These are phyloP conservation scores for Penicillium polonicum DNA, from an alignment of 2,329 filamentous ascomycete genomes.

Conservation along the genomic window DNA sequence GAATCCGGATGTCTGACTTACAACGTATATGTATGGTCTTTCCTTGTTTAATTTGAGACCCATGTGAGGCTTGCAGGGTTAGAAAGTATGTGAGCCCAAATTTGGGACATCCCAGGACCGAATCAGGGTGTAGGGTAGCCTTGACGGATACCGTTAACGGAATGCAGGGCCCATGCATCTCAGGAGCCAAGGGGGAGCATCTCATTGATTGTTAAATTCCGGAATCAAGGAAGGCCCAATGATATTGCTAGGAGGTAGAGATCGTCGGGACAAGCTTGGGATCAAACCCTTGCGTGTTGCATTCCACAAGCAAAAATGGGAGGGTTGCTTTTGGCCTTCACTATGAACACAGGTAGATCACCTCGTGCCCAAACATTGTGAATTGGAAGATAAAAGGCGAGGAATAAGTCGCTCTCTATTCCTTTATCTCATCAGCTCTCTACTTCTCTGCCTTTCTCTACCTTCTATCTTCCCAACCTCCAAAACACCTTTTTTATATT, in stretches of 20 bases:
- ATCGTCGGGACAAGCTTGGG: neutral
- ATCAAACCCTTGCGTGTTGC: constrained; percentile 19
- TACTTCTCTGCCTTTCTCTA: constrained; percentile 10
- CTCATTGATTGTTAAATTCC: constrained; percentile 18
- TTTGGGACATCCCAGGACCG: neutral
- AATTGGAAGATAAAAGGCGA: constrained; percentile 24
- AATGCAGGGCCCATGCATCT: constrained; percentile 18
- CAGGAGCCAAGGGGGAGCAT: constrained; percentile 13
- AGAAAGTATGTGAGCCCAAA: neutral
- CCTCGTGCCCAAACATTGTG: constrained; percentile 4
- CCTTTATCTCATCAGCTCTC: constrained; percentile 9
- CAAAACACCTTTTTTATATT: constrained; percentile 6
- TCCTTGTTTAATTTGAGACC: neutral
- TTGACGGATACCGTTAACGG: constrained; percentile 17
- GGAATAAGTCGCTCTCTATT: neutral
- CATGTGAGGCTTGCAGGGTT: neutral
- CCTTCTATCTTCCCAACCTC: constrained; percentile 7
- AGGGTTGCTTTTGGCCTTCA: constrained; percentile 14
- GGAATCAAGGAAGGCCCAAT: constrained; percentile 12
- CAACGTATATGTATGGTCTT: neutral
- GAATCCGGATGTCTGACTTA: neutral
- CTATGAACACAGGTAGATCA: constrained; percentile 1
- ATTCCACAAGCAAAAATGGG: constrained; percentile 20
- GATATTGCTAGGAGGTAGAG: constrained; percentile 1
- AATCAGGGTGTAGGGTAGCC: constrained; percentile 5